These are phyloP conservation scores for Podospora pseudopauciseta DNA, from an alignment of 495 filamentous ascomycete genomes.

Conservation along the genomic window DNA sequence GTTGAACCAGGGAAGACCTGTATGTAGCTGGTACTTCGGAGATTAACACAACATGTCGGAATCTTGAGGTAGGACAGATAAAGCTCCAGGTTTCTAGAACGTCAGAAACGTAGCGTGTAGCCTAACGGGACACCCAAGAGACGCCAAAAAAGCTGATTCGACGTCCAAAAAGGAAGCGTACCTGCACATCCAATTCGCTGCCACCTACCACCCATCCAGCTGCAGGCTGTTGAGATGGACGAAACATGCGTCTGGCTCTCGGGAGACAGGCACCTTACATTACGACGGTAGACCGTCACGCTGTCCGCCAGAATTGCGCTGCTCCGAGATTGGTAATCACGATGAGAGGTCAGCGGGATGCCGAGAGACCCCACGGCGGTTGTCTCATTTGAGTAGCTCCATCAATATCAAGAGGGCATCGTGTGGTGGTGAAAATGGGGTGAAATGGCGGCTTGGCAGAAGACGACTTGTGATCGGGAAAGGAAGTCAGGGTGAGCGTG, in stretches of 20 bases:
- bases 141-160: slow-evolving; percentile 6
- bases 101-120: slow-evolving; percentile 3
- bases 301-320: slow-evolving; percentile 1
- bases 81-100: slow-evolving; percentile 3
- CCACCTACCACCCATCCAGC: background rate
- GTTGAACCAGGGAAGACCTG: background rate
- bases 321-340: slow-evolving; percentile 6
- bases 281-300: background rate
- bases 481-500: slow-evolving; percentile 11
- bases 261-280: background rate
- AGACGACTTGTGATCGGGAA: slow-evolving; percentile 9
- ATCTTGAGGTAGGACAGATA: background rate
- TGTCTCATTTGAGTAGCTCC: slow-evolving; percentile 13
- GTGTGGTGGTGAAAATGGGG: background rate
- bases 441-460: slow-evolving; percentile 14
- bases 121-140: slow-evolving; percentile 6
- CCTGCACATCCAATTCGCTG: slow-evolving; percentile 24
- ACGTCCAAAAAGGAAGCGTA: slow-evolving; percentile 25
- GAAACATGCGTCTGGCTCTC: background rate
- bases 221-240: slow-evolving; percentile 14
- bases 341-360: background rate
- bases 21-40: background rate
- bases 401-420: slow-evolving; percentile 13
- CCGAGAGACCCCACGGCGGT: no score
- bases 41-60: slow-evolving; percentile 3